A percentile compares a stretch with the other conserved stretches of the same genome.
phyloP scores from a whole-genome alignment of 805 yeast species.

The Candida corydali region DNA sequence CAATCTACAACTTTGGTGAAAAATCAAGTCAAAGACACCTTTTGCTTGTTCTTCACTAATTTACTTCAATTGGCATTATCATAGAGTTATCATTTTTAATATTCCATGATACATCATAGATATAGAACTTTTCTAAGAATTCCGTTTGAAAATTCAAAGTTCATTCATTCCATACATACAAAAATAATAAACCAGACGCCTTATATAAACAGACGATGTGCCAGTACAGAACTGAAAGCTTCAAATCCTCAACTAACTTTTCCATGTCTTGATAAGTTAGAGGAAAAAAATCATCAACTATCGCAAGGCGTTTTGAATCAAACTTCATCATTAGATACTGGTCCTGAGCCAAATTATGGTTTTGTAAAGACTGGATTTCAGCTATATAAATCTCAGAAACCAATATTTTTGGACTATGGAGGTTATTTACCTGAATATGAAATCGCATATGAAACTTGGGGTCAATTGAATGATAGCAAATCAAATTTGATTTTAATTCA shows the following conservation, averaged over 20 bases:
- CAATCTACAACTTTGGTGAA: too few species aligned
- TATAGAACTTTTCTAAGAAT: too few species aligned
- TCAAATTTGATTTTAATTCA: conserved; percentile 78
- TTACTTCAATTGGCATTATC: too few species aligned
- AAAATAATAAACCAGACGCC: too few species aligned
- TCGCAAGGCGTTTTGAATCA: conserved; percentile 15
- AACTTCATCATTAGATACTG: conserved; percentile 46
- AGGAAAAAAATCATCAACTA: conserved; percentile 42
- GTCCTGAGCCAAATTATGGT: conserved; percentile 86
- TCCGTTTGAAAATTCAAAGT: too few species aligned
- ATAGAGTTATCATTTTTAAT: too few species aligned
- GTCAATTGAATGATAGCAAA: conserved; percentile 54
- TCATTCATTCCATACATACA: too few species aligned
- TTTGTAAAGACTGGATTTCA: conserved; percentile 65
- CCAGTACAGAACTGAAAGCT: conserved; percentile 10
- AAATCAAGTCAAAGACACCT: too few species aligned
- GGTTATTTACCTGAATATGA: conserved; percentile 69
- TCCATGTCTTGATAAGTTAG: conserved; percentile 82
- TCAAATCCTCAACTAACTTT: conserved; percentile 68
- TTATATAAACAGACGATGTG: background rate
- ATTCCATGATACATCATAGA: too few species aligned
- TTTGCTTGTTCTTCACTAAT: too few species aligned
- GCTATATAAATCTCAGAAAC: conserved; percentile 48
- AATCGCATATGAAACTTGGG: conserved; percentile 95
- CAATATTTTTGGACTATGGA: conserved; percentile 77